Percentiles rank a stretch among this genome's conserved stretches.
Evolutionary conservation across 169 alveolate genomes (phyloP).

Genomic region (Eimeria praecox): DNA sequence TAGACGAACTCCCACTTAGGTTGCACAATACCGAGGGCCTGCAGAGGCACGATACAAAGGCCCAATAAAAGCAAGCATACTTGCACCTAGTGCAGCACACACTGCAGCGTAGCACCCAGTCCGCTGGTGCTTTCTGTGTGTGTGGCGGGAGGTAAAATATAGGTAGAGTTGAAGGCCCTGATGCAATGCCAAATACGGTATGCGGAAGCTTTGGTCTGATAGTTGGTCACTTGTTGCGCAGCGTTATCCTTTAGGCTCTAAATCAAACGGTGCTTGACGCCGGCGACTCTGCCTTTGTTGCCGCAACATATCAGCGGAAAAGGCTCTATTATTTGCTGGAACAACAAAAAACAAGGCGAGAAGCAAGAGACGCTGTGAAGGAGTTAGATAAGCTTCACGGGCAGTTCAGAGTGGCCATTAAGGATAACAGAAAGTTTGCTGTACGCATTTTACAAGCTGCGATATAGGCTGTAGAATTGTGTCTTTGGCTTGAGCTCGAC

Average conservation of each 20-base stretch:
- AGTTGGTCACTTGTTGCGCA: conserved; percentile 7
- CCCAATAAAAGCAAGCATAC: not conserved
- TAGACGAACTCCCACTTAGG: not conserved
- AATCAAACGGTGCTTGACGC: conserved; percentile 68
- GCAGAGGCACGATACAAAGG: not conserved
- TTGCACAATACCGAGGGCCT: not conserved
- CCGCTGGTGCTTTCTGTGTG: not conserved
- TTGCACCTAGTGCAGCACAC: not conserved
- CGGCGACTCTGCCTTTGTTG: conserved; percentile 58
- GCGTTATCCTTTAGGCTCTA: conserved; percentile 13
- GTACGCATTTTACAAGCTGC: conserved; percentile 13
- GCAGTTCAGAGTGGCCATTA: conserved; percentile 36
- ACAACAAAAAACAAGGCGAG: conserved; percentile 58
- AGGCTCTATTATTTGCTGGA: conserved; percentile 52
- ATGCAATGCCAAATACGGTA: not conserved
- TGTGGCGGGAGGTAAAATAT: not conserved
- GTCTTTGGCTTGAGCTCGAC: not conserved
- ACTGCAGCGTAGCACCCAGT: not conserved
- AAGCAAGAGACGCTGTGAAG: conserved; percentile 65
- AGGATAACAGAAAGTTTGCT: conserved; percentile 16
- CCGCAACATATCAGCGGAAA: conserved; percentile 62
- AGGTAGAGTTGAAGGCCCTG: not conserved
- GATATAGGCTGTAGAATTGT: not conserved
- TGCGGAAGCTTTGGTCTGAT: not conserved
- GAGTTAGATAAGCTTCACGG: conserved; percentile 44